A percentile compares a stretch with the other conserved stretches of the same genome.
Conservation (phyloP, 257 asterid species). For the Solanum sejunctum region DNA sequence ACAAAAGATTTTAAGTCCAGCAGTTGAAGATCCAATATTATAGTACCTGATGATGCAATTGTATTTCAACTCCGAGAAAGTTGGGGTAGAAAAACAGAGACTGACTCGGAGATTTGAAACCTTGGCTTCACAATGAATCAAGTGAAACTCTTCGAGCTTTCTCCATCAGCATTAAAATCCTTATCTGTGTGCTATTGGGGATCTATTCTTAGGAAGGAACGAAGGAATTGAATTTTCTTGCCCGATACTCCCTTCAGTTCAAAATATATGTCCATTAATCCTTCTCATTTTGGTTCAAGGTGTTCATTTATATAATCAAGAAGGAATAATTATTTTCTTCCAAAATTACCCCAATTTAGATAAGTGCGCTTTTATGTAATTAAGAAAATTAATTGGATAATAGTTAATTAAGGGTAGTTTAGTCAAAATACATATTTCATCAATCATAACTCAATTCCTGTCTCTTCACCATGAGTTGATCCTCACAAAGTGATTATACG, state of each 20-base stretch:
- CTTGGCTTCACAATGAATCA: background rate
- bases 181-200: background rate
- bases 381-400: background rate
- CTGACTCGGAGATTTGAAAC: background rate
- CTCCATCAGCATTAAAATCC: background rate
- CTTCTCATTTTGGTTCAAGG: background rate
- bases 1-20: background rate
- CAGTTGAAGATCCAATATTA: background rate
- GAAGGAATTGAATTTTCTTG: background rate
- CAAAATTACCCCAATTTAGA: background rate
- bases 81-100: background rate
- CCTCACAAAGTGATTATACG: background rate
- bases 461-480: background rate
- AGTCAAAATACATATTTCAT: background rate
- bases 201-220: background rate
- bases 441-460: background rate
- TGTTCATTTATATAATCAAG: background rate
- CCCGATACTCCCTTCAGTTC: background rate
- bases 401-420: background rate
- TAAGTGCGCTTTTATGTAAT: background rate
- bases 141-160: background rate
- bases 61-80: background rate
- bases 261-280: background rate
- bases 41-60: background rate
- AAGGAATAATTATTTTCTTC: background rate